phyloP scores from a whole-genome alignment of 257 asterid species.

The Eucommia ulmoides region DNA sequence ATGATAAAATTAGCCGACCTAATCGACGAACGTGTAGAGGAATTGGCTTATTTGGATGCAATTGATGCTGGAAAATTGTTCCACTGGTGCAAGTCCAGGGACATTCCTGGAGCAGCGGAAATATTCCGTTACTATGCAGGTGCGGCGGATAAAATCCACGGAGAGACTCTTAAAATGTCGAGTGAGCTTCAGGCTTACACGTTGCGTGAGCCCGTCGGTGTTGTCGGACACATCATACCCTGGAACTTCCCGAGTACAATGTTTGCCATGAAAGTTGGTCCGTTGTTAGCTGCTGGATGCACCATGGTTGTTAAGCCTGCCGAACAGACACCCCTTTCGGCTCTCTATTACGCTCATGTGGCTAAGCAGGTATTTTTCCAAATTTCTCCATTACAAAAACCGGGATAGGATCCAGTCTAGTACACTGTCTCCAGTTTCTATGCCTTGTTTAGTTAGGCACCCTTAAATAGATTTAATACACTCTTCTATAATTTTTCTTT shows the following conservation, averaged over 20 bases:
- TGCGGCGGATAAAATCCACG: constrained; percentile 36
- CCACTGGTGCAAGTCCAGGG: constrained; percentile 11
- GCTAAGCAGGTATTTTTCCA: constrained; percentile 16
- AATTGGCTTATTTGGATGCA: constrained; percentile 26
- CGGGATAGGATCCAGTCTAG: not conserved
- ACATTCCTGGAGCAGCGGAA: constrained; percentile 14
- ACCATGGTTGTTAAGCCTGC: constrained; percentile 38
- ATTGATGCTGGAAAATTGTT: constrained; percentile 26
- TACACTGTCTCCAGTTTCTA: not conserved
- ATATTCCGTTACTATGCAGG: constrained; percentile 29
- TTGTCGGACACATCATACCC: constrained; percentile 35
- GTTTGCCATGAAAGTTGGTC: constrained; percentile 23
- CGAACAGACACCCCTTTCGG: constrained; percentile 29
- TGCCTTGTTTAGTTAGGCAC: not conserved
- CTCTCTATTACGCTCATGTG: constrained; percentile 29
- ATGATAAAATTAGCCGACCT: constrained; percentile 28
- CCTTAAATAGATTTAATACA: not conserved
- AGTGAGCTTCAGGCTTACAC: constrained; percentile 26
- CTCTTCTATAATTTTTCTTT: not conserved
- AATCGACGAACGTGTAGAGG: constrained; percentile 17
- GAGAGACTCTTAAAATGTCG: constrained; percentile 25
- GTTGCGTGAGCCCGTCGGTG: constrained; percentile 30
- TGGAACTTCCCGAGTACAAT: constrained; percentile 29
- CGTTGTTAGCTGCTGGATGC: constrained; percentile 31
- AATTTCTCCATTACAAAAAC: not conserved